phyloP scores from a whole-genome alignment of 2,329 filamentous ascomycete species.

The Pezicula rhizophila region DNA sequence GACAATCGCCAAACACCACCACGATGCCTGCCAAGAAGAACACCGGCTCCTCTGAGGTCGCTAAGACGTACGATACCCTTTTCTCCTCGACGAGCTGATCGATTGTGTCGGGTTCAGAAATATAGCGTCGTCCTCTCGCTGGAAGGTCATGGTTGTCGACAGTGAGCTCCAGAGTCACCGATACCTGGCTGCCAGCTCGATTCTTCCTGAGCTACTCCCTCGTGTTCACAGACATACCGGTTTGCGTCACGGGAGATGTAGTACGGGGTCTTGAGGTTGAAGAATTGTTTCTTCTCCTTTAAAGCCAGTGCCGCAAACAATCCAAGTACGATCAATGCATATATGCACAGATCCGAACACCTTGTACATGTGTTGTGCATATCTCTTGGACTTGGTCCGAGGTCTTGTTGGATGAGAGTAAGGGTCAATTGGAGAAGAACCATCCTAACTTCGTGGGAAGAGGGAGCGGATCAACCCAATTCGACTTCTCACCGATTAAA shows the following conservation, averaged over 20 bases:
- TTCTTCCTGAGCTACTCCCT: constrained; percentile 62
- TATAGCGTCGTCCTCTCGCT: constrained; percentile 87
- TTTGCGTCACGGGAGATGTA: constrained; percentile 52
- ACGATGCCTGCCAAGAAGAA: constrained; percentile 44
- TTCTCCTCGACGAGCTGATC: constrained; percentile 19
- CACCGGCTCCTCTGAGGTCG: constrained; percentile 12
- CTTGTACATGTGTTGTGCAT: constrained; percentile 24
- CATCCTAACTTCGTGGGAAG: constrained; percentile 12
- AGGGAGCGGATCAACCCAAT: constrained; percentile 21
- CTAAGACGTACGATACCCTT: constrained; percentile 21
- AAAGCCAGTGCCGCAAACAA: constrained; percentile 64
- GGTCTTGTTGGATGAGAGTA: constrained; percentile 75
- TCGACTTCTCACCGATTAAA: constrained; percentile 69
- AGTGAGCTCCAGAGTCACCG: constrained; percentile 33
- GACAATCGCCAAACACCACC: constrained; percentile 25
- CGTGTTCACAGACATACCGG: constrained; percentile 40
- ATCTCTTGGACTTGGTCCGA: constrained; percentile 46
- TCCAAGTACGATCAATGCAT: constrained; percentile 21
- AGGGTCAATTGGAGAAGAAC: constrained; percentile 19
- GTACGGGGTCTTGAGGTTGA: constrained; percentile 75
- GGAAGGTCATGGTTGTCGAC: constrained; percentile 32
- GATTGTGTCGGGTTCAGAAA: constrained; percentile 30
- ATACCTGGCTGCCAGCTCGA: constrained; percentile 66
- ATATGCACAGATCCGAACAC: constrained; percentile 10
- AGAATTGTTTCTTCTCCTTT: constrained; percentile 60